These are phyloP conservation scores for Prunus yedoensis DNA, from an alignment of 331 rosid species.

Conservation along the genomic window DNA sequence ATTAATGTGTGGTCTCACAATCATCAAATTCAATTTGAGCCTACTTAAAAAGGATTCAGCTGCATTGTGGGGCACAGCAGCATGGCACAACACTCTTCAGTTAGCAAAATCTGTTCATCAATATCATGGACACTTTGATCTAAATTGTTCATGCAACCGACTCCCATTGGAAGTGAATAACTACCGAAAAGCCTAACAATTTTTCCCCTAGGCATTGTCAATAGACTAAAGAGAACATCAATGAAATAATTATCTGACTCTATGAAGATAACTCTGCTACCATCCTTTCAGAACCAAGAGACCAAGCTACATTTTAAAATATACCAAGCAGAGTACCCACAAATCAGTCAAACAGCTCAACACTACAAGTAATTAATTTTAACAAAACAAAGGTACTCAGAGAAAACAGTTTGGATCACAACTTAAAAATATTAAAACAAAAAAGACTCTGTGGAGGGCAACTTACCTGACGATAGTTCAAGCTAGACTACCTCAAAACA, in stretches of 20 bases:
- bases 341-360: too few relatives aligned
- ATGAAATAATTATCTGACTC: conserved; percentile 16
- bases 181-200: conserved; percentile 13
- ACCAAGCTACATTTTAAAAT: too few relatives aligned
- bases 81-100: background rate
- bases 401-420: too few relatives aligned
- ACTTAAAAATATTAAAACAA: too few relatives aligned
- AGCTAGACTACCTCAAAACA: too few relatives aligned
- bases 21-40: conserved; percentile 18
- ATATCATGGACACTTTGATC: conserved; percentile 20
- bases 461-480: too few relatives aligned
- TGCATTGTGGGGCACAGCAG: conserved; percentile 7
- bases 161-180: background rate
- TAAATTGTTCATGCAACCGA: conserved; percentile 29
- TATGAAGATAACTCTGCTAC: background rate
- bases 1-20: background rate
- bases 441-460: too few relatives aligned
- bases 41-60: conserved; percentile 6
- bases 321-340: too few relatives aligned
- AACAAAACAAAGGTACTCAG: too few relatives aligned
- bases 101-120: background rate
- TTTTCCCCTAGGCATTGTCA: conserved; percentile 6
- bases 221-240: background rate
- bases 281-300: too few relatives aligned
- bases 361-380: too few relatives aligned